Conservation (phyloP, 2,329 filamentous ascomycete genomes). For the Ophiocordyceps camponoti-floridani region DNA sequence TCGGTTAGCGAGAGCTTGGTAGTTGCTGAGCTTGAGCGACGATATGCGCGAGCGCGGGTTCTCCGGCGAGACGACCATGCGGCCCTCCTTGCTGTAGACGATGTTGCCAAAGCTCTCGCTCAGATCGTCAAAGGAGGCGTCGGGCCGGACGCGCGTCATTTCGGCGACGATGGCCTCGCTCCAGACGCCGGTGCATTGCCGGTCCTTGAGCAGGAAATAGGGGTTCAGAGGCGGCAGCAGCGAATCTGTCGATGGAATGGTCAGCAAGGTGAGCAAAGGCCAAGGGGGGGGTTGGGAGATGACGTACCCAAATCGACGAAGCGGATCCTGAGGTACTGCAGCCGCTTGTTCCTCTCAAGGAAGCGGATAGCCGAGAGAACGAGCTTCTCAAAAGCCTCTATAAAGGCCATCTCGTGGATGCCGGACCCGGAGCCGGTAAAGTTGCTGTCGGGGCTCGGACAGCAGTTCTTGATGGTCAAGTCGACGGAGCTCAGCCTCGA, state of each 20-base stretch:
- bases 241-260: constrained; percentile 36
- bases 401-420: constrained; percentile 56
- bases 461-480: constrained; percentile 58
- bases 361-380: constrained; percentile 45
- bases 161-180: constrained; percentile 46
- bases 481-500: constrained; percentile 47
- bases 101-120: constrained; percentile 46
- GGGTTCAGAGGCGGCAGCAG: constrained; percentile 54
- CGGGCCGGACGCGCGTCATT: constrained; percentile 39
- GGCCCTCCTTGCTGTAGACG: constrained; percentile 38
- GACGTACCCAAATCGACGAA: constrained; percentile 52
- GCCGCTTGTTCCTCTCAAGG: constrained; percentile 35
- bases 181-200: constrained; percentile 52
- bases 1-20: constrained; percentile 27
- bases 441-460: constrained; percentile 33
- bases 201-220: constrained; percentile 46
- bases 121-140: constrained; percentile 40
- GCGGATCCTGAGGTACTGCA: constrained; percentile 50
- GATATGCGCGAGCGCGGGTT: constrained; percentile 31
- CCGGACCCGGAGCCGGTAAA: constrained; percentile 50
- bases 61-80: constrained; percentile 37
- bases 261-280: too few species aligned
- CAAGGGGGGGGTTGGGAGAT: neutral
- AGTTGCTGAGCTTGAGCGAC: constrained; percentile 39
- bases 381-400: constrained; percentile 50